phyloP scores from a whole-genome alignment of 2,329 filamentous ascomycete genomes.

The Trichoderma sp. region DNA sequence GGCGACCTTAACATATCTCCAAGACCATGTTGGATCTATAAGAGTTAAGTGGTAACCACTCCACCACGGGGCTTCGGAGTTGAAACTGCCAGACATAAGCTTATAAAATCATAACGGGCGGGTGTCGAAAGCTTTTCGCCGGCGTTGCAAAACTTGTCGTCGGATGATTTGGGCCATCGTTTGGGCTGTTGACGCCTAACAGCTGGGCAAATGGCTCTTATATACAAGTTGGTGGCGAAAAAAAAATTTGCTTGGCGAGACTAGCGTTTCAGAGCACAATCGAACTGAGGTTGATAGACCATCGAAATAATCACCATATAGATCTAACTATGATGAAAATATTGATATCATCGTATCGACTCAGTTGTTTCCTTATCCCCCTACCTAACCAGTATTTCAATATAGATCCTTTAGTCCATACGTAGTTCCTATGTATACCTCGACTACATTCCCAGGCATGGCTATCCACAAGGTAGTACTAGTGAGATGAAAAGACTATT shows the following conservation, averaged over 20 bases:
- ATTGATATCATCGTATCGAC: neutral
- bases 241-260: neutral
- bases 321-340: neutral
- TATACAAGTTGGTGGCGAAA: neutral
- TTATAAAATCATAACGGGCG: neutral
- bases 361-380: neutral
- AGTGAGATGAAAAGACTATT: neutral
- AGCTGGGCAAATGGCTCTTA: neutral
- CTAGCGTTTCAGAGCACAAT: neutral
- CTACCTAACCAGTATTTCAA: neutral
- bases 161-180: neutral
- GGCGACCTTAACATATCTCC: constrained; percentile 19
- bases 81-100: neutral
- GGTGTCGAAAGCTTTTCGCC: neutral
- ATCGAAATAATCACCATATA: neutral
- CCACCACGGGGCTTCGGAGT: constrained; percentile 13
- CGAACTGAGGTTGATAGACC: neutral
- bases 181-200: no score
- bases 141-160: neutral
- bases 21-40: constrained; percentile 13
- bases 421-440: neutral
- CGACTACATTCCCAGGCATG: no score
- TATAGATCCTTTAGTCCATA: neutral
- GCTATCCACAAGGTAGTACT: no score
- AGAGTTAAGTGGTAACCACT: constrained; percentile 20